A percentile compares a stretch with the other conserved stretches of the same genome.
Evolutionary conservation across 805 yeast species (phyloP).

Genomic region (Schizosaccharomyces japonicus): DNA sequence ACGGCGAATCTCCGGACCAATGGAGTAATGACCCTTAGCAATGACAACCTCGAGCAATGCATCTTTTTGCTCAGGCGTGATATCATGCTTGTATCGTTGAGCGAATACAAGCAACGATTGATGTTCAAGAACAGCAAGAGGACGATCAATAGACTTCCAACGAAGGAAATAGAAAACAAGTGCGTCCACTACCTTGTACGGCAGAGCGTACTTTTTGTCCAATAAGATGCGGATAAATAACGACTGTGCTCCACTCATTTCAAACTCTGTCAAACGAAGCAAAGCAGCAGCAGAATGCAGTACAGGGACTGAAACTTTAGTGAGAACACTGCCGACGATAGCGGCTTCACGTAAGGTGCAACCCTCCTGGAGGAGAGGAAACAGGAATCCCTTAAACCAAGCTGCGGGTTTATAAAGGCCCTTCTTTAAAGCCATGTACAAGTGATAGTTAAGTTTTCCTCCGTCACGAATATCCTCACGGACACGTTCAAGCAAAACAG

Average conservation of each 20-base stretch:
- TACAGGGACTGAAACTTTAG: conserved; percentile 78
- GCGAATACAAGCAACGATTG: conserved; percentile 86
- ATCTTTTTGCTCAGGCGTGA: conserved; percentile 95
- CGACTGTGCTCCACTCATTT: conserved; percentile 69
- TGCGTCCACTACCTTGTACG: conserved; percentile 87
- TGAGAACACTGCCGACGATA: conserved; percentile 73
- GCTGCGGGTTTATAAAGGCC: conserved; percentile 92
- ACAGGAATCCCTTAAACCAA: conserved; percentile 83
- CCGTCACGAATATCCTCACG: conserved; percentile 19
- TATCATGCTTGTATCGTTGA: conserved; percentile 87
- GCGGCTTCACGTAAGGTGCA: conserved; percentile 86
- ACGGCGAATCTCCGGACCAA: conserved; percentile 85
- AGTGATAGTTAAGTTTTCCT: conserved; percentile 60
- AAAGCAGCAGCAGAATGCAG: conserved; percentile 91
- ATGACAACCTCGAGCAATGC: conserved; percentile 74
- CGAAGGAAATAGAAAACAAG: conserved; percentile 83
- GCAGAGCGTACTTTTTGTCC: conserved; percentile 89
- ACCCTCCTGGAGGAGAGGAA: conserved; percentile 38
- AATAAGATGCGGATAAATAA: conserved; percentile 71
- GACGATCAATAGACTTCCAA: conserved; percentile 24
- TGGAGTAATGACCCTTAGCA: conserved; percentile 66
- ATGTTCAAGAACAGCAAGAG: conserved; percentile 87
- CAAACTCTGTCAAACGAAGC: conserved; percentile 56
- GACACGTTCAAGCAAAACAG: conserved; percentile 19
- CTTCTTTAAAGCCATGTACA: conserved; percentile 77